These are phyloP conservation scores for Pseudogymnoascus sp. DNA, from an alignment of 2,329 filamentous ascomycete genomes.

Conservation along the genomic window DNA sequence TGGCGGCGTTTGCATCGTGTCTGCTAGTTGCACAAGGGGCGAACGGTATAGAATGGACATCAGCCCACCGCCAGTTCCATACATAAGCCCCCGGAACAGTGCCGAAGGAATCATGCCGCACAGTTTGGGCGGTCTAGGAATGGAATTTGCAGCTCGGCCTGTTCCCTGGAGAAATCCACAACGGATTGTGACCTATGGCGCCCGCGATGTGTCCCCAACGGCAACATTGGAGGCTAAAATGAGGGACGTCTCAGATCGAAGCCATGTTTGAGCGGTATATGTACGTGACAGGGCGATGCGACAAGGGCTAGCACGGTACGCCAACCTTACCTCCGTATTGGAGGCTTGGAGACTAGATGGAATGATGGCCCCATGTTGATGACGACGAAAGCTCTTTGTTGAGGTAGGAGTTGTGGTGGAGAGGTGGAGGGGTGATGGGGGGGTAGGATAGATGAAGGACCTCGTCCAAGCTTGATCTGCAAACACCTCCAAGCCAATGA, in stretches of 20 bases:
- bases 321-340: constrained; percentile 7
- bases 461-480: constrained; percentile 5
- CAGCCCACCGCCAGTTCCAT: not conserved
- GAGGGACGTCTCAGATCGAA: constrained; percentile 8
- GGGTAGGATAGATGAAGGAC: constrained; percentile 1
- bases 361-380: not conserved
- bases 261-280: constrained; percentile 7
- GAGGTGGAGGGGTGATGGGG: not conserved
- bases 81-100: not conserved
- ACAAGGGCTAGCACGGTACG: not conserved
- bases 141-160: not conserved
- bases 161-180: constrained; percentile 1
- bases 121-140: constrained; percentile 5
- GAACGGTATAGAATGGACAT: not conserved
- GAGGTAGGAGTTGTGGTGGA: not conserved
- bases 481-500: constrained; percentile 8
- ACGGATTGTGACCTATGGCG: not conserved
- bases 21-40: constrained; percentile 1
- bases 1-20: constrained; percentile 3
- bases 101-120: not conserved
- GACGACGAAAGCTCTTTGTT: not conserved
- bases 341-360: not conserved
- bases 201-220: not conserved
- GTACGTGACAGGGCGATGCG: constrained; percentile 1
- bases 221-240: constrained; percentile 3